Conservation (phyloP, 2,329 filamentous ascomycete species). For the Chaetoscypha palmicola region DNA sequence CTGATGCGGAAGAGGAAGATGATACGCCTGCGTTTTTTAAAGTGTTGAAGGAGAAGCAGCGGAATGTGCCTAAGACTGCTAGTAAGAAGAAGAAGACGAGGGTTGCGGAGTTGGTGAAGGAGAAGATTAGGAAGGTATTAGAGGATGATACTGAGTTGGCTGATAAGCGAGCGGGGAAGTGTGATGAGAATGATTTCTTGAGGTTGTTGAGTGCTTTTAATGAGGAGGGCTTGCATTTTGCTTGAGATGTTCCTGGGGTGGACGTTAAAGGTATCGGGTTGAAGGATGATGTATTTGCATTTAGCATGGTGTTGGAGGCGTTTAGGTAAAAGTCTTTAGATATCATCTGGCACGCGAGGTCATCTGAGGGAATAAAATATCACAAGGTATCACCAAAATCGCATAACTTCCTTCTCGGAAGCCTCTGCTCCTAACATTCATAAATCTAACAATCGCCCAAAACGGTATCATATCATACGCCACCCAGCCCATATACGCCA, state of each 20-base stretch:
- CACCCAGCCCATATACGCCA: neutral
- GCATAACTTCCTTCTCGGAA: too few relatives aligned
- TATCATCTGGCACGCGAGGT: neutral
- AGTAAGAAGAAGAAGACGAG: slow-evolving; percentile 70
- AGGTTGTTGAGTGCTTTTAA: slow-evolving; percentile 77
- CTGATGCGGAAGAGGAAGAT: slow-evolving; percentile 56
- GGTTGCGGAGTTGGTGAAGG: slow-evolving; percentile 71
- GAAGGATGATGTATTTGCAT: slow-evolving; percentile 1
- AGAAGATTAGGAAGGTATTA: slow-evolving; percentile 80
- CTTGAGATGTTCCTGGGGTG: slow-evolving; percentile 19
- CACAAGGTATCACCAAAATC: too few relatives aligned
- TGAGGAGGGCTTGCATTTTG: slow-evolving; percentile 84
- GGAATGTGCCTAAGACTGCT: slow-evolving; percentile 49
- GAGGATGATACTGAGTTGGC: slow-evolving; percentile 72
- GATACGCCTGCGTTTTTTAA: slow-evolving; percentile 82
- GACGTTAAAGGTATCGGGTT: too few relatives aligned
- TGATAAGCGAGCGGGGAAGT: slow-evolving; percentile 76
- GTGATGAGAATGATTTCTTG: slow-evolving; percentile 89
- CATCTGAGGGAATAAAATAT: too few relatives aligned
- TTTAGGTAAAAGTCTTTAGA: neutral
- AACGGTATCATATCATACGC: neutral
- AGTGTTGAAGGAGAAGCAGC: slow-evolving; percentile 39
- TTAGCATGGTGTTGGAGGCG: slow-evolving; percentile 26
- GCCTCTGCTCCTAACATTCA: neutral
- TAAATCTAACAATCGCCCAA: neutral